A percentile compares a stretch with the other conserved stretches of the same genome.
Evolutionary conservation across 2,329 filamentous ascomycete genomes (phyloP).

Genomic region (Teratosphaeria zuluensis): DNA sequence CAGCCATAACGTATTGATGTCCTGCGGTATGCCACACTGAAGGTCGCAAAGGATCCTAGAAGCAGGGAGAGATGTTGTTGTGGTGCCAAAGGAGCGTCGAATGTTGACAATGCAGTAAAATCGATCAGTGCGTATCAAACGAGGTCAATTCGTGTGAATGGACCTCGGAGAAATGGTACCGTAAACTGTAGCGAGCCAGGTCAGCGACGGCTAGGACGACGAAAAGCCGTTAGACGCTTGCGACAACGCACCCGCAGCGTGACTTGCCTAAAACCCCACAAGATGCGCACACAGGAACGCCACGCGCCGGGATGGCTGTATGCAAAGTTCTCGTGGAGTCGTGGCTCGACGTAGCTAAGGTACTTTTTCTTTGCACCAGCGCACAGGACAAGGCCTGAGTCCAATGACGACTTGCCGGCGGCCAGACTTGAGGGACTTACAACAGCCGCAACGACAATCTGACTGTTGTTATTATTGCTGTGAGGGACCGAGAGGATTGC

Average conservation of each 20-base stretch:
- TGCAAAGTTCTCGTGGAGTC: neutral
- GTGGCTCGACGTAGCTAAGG: neutral
- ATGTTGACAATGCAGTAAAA: neutral
- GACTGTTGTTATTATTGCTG: neutral
- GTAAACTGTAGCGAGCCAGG: neutral
- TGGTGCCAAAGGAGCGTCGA: neutral
- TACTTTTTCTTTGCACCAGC: neutral
- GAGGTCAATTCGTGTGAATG: neutral
- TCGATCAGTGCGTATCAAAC: neutral
- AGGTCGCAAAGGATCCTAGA: neutral
- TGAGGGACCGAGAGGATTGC: neutral
- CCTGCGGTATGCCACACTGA: neutral
- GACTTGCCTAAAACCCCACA: neutral
- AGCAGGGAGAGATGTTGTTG: neutral
- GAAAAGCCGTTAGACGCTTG: neutral
- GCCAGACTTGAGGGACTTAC: neutral
- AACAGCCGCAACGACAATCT: neutral
- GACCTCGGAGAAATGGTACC: neutral
- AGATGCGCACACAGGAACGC: neutral
- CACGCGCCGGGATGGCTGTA: neutral
- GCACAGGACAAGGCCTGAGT: neutral
- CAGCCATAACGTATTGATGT: conserved; percentile 1
- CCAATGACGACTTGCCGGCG: neutral
- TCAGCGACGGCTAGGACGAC: neutral
- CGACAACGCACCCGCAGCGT: neutral